phyloP scores from a whole-genome alignment of 2,329 filamentous ascomycete genomes.

The Talaromyces verruculosus region DNA sequence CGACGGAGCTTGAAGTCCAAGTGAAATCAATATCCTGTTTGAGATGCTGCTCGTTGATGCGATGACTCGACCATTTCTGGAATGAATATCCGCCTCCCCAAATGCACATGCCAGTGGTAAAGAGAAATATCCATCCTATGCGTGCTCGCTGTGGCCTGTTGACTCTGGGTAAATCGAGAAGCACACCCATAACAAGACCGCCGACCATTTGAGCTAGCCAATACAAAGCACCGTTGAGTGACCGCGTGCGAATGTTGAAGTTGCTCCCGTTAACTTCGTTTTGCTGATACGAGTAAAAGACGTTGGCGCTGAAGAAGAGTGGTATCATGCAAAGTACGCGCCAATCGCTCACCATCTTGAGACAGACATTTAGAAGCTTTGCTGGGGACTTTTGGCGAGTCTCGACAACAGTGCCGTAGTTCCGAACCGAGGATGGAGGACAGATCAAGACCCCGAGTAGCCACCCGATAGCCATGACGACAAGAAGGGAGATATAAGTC shows the following conservation, averaged over 20 bases:
- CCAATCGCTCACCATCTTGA: slow-evolving; percentile 44
- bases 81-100: slow-evolving; percentile 67
- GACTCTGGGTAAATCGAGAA: slow-evolving; percentile 45
- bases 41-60: slow-evolving; percentile 39
- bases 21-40: slow-evolving; percentile 53
- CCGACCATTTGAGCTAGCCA: slow-evolving; percentile 56
- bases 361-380: slow-evolving; percentile 7
- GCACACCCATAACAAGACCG: slow-evolving; percentile 42
- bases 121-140: slow-evolving; percentile 49
- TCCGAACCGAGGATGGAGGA: slow-evolving; percentile 46
- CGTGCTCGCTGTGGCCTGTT: slow-evolving; percentile 51
- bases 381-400: background rate
- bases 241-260: slow-evolving; percentile 54
- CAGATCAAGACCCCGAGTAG: slow-evolving; percentile 51
- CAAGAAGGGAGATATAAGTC: slow-evolving; percentile 53
- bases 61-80: slow-evolving; percentile 56
- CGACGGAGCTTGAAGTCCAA: slow-evolving; percentile 52
- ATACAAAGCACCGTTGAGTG: slow-evolving; percentile 54
- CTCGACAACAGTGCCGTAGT: slow-evolving; percentile 31
- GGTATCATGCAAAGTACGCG: slow-evolving; percentile 52
- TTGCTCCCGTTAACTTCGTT: slow-evolving; percentile 54
- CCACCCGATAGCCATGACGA: slow-evolving; percentile 53
- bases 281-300: slow-evolving; percentile 56
- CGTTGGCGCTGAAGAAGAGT: slow-evolving; percentile 56
- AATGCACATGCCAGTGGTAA: slow-evolving; percentile 52